Evolutionary conservation across 148 eudicot species (phyloP).

Genomic region (Vaccinium myrtillus): DNA sequence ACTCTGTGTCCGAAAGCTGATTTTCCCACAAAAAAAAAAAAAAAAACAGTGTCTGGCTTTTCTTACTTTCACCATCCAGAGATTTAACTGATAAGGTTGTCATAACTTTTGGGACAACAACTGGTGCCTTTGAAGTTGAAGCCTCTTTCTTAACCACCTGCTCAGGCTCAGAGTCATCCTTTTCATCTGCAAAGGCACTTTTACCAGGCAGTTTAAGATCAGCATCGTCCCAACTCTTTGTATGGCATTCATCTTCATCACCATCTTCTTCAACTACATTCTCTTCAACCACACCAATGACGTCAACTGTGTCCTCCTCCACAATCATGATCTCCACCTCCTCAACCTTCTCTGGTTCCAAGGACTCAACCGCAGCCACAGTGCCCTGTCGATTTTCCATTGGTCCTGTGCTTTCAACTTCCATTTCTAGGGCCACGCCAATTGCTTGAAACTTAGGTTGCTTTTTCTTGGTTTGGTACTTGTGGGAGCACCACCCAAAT

Average conservation of each 20-base stretch:
- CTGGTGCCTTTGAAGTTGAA: constrained; percentile 28
- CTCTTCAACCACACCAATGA: constrained; percentile 34
- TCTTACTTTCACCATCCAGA: constrained; percentile 32
- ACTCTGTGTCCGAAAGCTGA: constrained; percentile 1
- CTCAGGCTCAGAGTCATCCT: constrained; percentile 59
- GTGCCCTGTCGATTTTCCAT: constrained; percentile 42
- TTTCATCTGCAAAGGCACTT: constrained; percentile 81
- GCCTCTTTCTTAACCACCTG: constrained; percentile 41
- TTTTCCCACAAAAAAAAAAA: too few relatives aligned
- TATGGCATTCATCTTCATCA: constrained; percentile 93
- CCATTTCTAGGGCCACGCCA: constrained; percentile 35
- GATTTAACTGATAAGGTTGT: constrained; percentile 27
- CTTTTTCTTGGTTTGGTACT: constrained; percentile 68
- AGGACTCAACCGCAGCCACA: constrained; percentile 34
- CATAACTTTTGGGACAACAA: constrained; percentile 18
- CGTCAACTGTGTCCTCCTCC: constrained; percentile 43
- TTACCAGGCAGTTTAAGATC: constrained; percentile 41
- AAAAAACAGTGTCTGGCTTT: constrained; percentile 9
- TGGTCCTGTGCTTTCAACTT: constrained; percentile 36
- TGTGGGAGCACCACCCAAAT: constrained; percentile 38
- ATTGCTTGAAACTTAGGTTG: constrained; percentile 45
- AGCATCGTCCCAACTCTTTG: constrained; percentile 86
- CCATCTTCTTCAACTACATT: constrained; percentile 45
- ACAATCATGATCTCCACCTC: constrained; percentile 23
- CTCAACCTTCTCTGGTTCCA: constrained; percentile 49